phyloP scores from a whole-genome alignment of 2,329 filamentous ascomycete species.

The Colletotrichum tanaceti region DNA sequence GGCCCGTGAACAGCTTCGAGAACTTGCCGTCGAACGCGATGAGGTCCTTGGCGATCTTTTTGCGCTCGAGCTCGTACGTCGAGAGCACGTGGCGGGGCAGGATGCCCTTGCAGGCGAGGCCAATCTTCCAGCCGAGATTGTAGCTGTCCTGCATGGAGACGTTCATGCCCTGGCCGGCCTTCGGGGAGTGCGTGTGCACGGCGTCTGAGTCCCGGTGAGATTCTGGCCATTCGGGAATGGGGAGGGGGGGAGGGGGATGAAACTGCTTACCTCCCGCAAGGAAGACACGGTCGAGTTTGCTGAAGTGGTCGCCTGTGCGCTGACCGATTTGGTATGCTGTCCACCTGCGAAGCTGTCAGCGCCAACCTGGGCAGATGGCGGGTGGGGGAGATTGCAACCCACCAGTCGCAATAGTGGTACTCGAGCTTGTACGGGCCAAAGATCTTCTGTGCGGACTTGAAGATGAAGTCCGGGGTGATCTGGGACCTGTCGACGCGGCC shows the following conservation, averaged over 20 bases:
- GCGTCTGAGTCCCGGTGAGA: slow-evolving; percentile 59
- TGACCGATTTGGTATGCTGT: slow-evolving; percentile 77
- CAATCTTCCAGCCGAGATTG: slow-evolving; percentile 70
- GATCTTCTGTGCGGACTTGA: slow-evolving; percentile 71
- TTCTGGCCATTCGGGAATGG: too few species aligned
- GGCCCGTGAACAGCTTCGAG: slow-evolving; percentile 65
- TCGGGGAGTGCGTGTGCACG: slow-evolving; percentile 66
- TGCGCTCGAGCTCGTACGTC: slow-evolving; percentile 65
- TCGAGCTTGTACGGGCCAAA: slow-evolving; percentile 73
- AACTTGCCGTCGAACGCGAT: slow-evolving; percentile 73
- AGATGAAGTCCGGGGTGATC: slow-evolving; percentile 71
- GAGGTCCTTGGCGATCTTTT: slow-evolving; percentile 64
- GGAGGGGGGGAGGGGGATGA: not conserved
- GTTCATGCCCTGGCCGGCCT: slow-evolving; percentile 79
- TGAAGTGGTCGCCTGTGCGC: slow-evolving; percentile 69
- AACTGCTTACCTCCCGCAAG: slow-evolving; percentile 62
- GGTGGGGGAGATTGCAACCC: not conserved
- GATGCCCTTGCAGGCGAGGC: slow-evolving; percentile 57
- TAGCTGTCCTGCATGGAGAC: slow-evolving; percentile 75
- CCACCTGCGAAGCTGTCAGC: slow-evolving; percentile 53
- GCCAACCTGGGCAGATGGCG: too few species aligned
- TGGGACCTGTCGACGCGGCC: slow-evolving; percentile 65
- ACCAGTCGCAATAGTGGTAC: slow-evolving; percentile 72
- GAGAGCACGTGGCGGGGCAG: slow-evolving; percentile 56
- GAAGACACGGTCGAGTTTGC: slow-evolving; percentile 70